phyloP scores from a whole-genome alignment of 2,329 filamentous ascomycete species.

The Hymenoscyphus occultus region DNA sequence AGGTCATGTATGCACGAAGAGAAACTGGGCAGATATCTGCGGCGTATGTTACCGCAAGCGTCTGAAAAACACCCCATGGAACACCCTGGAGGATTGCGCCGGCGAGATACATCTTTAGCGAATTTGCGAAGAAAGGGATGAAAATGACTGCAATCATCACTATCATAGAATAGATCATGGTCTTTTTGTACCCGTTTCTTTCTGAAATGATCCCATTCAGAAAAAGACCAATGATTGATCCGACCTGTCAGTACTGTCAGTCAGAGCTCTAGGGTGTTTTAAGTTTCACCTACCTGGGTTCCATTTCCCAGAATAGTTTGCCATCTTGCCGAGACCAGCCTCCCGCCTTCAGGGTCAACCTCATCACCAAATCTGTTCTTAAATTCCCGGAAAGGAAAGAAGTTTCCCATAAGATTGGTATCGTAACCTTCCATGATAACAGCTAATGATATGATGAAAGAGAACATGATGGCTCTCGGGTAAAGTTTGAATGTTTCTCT shows the following conservation, averaged over 20 bases:
- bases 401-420: conserved; percentile 37
- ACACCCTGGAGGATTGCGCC: conserved; percentile 49
- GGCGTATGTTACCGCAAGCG: conserved; percentile 34
- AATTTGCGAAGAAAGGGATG: conserved; percentile 48
- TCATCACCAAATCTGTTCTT: conserved; percentile 35
- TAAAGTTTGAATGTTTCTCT: conserved; percentile 21
- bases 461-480: conserved; percentile 35
- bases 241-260: conserved; percentile 11
- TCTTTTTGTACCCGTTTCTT: conserved; percentile 41
- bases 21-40: conserved; percentile 51
- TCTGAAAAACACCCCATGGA: conserved; percentile 50
- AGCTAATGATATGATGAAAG: conserved; percentile 39
- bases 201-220: conserved; percentile 48
- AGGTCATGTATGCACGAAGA: conserved; percentile 50
- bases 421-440: conserved; percentile 45
- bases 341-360: conserved; percentile 13
- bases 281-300: conserved; percentile 19
- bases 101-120: conserved; percentile 26
- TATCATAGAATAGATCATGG: conserved; percentile 27
- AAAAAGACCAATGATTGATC: conserved; percentile 45
- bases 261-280: too few species aligned
- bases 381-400: conserved; percentile 36
- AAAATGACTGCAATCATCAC: conserved; percentile 44
- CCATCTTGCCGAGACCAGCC: conserved; percentile 33
- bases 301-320: conserved; percentile 35